These are phyloP conservation scores for Aurantiochytrium sp. DNA, from an alignment of 108 stramenopile species.

Conservation along the genomic window DNA sequence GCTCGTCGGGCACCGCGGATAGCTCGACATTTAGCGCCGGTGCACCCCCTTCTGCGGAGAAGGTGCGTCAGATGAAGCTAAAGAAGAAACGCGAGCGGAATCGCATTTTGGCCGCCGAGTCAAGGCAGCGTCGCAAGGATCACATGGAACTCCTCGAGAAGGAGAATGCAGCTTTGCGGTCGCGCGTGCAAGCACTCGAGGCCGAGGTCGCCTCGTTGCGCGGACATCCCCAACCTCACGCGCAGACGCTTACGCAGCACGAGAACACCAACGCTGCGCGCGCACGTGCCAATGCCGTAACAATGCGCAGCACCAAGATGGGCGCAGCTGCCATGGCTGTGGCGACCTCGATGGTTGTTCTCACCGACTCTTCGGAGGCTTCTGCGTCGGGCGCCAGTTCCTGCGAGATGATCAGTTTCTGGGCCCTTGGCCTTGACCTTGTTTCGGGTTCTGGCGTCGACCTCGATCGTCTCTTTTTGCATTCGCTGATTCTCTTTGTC, in stretches of 20 bases:
- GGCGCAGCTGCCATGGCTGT: background rate
- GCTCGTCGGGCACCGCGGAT: background rate
- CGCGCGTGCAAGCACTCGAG: background rate
- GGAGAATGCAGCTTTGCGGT: background rate
- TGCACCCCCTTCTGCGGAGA: background rate
- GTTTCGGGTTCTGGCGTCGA: background rate
- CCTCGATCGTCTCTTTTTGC: background rate
- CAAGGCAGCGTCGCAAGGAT: background rate
- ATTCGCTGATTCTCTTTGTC: background rate
- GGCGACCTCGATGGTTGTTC: background rate
- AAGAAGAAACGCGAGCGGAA: background rate
- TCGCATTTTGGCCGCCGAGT: background rate
- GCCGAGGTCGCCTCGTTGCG: background rate
- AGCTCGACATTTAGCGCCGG: background rate
- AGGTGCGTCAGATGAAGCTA: background rate
- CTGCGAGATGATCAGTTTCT: background rate
- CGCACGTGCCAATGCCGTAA: background rate
- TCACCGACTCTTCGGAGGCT: background rate
- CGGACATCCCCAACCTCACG: too few species aligned
- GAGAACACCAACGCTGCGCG: background rate
- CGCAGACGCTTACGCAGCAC: too few species aligned
- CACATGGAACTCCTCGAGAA: background rate
- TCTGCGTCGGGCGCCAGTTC: background rate
- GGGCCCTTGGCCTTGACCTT: background rate
- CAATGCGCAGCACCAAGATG: background rate